Percentiles rank a stretch among this genome's conserved stretches.
Evolutionary conservation across 768 basidiomycete genomes (phyloP).

Genomic region (Pisolithus orientalis): DNA sequence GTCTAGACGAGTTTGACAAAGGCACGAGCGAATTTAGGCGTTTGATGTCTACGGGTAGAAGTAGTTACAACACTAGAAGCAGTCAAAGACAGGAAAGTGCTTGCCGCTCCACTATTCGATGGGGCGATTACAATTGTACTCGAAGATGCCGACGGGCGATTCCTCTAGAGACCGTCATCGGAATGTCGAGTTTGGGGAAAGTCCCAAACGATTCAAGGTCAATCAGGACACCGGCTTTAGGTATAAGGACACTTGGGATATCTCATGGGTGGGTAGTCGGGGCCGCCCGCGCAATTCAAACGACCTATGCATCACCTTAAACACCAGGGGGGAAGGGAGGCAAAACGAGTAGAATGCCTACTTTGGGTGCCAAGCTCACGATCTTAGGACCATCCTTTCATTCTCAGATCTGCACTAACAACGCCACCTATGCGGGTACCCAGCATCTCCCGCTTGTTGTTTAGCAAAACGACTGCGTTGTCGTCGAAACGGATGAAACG

Average conservation of each 20-base stretch:
- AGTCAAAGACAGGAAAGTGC: no score
- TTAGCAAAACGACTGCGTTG: conserved; percentile 90
- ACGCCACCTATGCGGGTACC: conserved; percentile 93
- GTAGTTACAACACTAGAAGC: no score
- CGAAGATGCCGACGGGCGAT: no score
- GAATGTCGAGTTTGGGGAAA: no score
- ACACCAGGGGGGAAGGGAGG: neutral
- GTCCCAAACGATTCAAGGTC: no score
- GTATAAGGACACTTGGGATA: neutral
- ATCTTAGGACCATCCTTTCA: conserved; percentile 96
- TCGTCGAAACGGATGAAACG: conserved; percentile 88
- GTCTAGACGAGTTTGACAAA: no score
- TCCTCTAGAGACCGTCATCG: no score
- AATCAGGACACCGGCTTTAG: no score
- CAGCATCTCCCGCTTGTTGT: conserved; percentile 94
- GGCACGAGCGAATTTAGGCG: no score
- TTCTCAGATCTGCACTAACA: conserved; percentile 83
- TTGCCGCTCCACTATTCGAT: no score
- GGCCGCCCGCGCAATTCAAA: neutral
- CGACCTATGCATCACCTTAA: neutral
- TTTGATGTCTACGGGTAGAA: no score
- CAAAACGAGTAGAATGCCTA: conserved; percentile 20
- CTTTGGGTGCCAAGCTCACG: conserved; percentile 86
- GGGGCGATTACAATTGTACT: no score
- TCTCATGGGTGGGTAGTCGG: neutral